Percentiles rank a stretch among this genome's conserved stretches.
Evolutionary conservation across 1,284 basidiomycete species (phyloP).

Genomic region (Earliella scabrosa): DNA sequence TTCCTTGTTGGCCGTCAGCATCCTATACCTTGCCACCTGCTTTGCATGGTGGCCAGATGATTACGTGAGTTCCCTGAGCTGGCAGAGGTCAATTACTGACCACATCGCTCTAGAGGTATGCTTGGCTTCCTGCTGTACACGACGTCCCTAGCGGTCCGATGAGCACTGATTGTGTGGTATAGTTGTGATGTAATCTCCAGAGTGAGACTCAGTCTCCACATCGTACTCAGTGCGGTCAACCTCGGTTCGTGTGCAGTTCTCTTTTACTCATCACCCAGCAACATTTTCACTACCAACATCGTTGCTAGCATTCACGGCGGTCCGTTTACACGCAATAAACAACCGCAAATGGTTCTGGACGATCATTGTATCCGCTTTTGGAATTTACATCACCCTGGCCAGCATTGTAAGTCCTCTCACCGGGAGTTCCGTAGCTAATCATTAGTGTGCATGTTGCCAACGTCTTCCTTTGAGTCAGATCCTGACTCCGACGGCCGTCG

Average conservation of each 20-base stretch:
- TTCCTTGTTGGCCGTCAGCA: not conserved
- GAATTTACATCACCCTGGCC: not conserved
- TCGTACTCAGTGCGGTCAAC: not conserved
- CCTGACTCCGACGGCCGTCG: no score
- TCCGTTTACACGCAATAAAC: constrained; percentile 14
- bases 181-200: no score
- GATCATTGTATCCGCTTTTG: not conserved
- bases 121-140: no score
- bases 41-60: not conserved
- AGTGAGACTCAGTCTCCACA: no score
- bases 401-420: not conserved
- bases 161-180: no score
- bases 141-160: no score
- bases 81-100: no score
- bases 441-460: not conserved
- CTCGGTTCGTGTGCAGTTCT: not conserved
- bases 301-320: constrained; percentile 6
- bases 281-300: not conserved
- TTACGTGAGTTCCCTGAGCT: not conserved
- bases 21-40: not conserved
- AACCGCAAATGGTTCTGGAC: constrained; percentile 8
- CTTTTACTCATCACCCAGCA: no score
- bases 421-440: no score
- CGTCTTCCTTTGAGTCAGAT: not conserved
- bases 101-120: no score